phyloP scores from a whole-genome alignment of 2,329 filamentous ascomycete genomes.

The Fusarium euwallaceae region DNA sequence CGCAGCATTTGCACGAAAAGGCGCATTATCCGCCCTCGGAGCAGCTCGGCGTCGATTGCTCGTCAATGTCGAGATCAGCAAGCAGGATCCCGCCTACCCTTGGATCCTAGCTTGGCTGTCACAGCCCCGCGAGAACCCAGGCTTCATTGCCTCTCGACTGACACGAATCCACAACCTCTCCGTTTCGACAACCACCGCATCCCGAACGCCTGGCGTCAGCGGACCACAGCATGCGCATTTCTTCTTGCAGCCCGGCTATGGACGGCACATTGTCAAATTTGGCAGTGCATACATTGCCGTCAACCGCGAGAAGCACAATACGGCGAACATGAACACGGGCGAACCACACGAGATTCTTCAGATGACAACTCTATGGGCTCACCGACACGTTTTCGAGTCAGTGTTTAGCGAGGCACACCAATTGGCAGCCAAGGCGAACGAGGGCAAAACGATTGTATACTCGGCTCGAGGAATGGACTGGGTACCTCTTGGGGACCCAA shows the following conservation, averaged over 20 bases:
- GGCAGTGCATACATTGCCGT: slow-evolving; percentile 89
- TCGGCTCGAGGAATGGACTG: slow-evolving; percentile 87
- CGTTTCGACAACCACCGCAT: slow-evolving; percentile 70
- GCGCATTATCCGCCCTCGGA: slow-evolving; percentile 77
- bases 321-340: slow-evolving; percentile 84
- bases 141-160: slow-evolving; percentile 69
- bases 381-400: slow-evolving; percentile 89
- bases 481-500: slow-evolving; percentile 85
- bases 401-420: slow-evolving; percentile 90
- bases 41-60: slow-evolving; percentile 87
- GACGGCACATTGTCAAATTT: slow-evolving; percentile 88
- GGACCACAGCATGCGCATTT: slow-evolving; percentile 84
- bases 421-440: slow-evolving; percentile 81
- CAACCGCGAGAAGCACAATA: slow-evolving; percentile 86
- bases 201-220: slow-evolving; percentile 68
- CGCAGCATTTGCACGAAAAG: slow-evolving; percentile 84
- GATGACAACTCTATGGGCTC: slow-evolving; percentile 89
- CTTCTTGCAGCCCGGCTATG: slow-evolving; percentile 90
- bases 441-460: slow-evolving; percentile 95
- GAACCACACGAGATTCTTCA: slow-evolving; percentile 95
- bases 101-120: slow-evolving; percentile 98
- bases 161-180: slow-evolving; percentile 72
- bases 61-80: slow-evolving; percentile 95
- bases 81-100: slow-evolving; percentile 91
- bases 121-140: slow-evolving; percentile 76